Conservation (phyloP, 768 basidiomycete genomes). For the Pleurotus sapidus region DNA sequence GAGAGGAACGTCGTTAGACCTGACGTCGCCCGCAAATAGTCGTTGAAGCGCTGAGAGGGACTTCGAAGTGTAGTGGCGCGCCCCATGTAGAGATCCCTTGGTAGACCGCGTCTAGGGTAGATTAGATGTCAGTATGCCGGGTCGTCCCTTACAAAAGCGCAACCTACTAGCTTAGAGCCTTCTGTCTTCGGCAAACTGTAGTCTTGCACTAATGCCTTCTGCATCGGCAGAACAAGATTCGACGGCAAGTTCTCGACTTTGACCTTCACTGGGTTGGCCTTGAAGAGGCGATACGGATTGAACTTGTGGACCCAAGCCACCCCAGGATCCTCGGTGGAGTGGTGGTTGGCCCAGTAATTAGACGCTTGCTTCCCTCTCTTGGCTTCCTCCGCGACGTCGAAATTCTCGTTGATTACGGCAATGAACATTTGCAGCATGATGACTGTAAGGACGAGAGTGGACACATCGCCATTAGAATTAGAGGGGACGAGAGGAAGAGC, state of each 20-base stretch:
- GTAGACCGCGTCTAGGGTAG: not conserved
- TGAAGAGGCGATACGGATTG: constrained; percentile 88
- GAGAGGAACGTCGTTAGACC: constrained; percentile 56
- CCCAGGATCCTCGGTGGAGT: constrained; percentile 46
- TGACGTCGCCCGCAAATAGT: constrained; percentile 59
- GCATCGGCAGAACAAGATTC: constrained; percentile 75
- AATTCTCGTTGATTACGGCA: constrained; percentile 96
- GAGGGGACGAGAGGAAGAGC: not conserved
- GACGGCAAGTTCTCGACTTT: constrained; percentile 71
- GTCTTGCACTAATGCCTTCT: constrained; percentile 69
- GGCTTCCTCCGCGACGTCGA: constrained; percentile 86
- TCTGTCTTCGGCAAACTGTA: constrained; percentile 37
- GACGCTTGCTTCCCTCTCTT: constrained; percentile 82
- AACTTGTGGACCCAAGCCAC: constrained; percentile 66
- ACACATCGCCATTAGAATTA: constrained; percentile 1
- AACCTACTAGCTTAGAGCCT: constrained; percentile 26
- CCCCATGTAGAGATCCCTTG: constrained; percentile 9
- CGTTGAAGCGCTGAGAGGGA: constrained; percentile 62
- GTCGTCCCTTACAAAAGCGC: too few species aligned
- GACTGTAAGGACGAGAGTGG: constrained; percentile 45
- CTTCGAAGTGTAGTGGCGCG: constrained; percentile 50
- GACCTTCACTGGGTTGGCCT: constrained; percentile 67
- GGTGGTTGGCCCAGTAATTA: constrained; percentile 54
- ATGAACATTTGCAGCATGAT: constrained; percentile 95
- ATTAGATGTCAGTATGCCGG: too few species aligned